These are phyloP conservation scores for Cercophora newfieldiana DNA, from an alignment of 495 filamentous ascomycete genomes.

Conservation along the genomic window DNA sequence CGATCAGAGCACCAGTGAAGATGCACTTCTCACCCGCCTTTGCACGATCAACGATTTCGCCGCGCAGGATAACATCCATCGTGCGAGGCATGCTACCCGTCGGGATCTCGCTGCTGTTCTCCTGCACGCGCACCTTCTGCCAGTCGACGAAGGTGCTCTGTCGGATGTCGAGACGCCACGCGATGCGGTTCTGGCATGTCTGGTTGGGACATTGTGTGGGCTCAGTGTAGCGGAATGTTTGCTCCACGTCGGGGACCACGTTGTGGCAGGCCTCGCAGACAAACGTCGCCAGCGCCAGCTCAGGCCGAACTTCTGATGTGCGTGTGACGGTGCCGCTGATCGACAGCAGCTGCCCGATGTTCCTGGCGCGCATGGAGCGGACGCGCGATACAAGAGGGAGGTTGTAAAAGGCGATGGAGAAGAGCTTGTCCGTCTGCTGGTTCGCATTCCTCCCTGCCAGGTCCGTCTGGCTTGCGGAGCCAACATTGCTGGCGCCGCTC, in stretches of 20 bases:
- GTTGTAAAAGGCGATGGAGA: conserved; percentile 94
- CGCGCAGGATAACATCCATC: conserved; percentile 95
- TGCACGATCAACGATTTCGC: conserved; percentile 94
- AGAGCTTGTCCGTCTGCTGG: conserved; percentile 95
- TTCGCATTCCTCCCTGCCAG: conserved; percentile 72
- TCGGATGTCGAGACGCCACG: conserved; percentile 92
- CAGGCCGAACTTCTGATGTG: conserved; percentile 94
- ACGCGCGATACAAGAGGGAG: conserved; percentile 90
- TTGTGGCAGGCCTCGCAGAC: conserved; percentile 82
- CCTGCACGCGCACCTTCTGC: conserved; percentile 97
- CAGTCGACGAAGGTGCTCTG: conserved; percentile 98
- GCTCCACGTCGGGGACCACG: conserved; percentile 85
- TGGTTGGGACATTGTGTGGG: conserved; percentile 91
- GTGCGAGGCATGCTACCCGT: conserved; percentile 98
- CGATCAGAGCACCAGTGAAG: conserved; percentile 94
- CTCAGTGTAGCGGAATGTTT: conserved; percentile 96
- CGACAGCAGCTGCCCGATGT: conserved; percentile 88
- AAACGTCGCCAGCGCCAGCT: conserved; percentile 90
- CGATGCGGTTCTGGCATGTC: conserved; percentile 85
- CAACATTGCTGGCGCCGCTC: conserved; percentile 63
- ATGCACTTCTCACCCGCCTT: conserved; percentile 98
- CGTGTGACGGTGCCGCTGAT: conserved; percentile 96
- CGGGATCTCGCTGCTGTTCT: conserved; percentile 96
- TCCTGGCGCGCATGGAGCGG: conserved; percentile 82
- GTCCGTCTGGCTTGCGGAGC: conserved; percentile 63